phyloP scores from a whole-genome alignment of 495 filamentous ascomycete genomes.

The Penicillium crystallinum region DNA sequence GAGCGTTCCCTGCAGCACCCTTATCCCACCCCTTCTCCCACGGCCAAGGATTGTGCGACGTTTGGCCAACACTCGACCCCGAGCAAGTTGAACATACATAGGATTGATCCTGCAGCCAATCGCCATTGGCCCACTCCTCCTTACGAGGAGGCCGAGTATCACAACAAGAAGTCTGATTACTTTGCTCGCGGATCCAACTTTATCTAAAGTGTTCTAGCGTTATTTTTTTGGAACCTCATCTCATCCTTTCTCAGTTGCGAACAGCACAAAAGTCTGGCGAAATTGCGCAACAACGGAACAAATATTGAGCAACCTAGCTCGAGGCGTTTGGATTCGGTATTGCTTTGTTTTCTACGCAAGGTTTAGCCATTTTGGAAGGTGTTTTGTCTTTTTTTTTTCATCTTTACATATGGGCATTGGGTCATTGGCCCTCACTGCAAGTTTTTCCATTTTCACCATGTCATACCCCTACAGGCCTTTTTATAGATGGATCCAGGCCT shows the following conservation, averaged over 20 bases:
- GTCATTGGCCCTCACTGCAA: conserved; percentile 12
- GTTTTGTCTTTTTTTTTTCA: conserved; percentile 17
- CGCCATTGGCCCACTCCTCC: conserved; percentile 96
- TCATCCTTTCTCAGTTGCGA: conserved; percentile 15
- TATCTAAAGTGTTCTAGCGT: conserved; percentile 31
- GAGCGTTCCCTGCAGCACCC: conserved; percentile 61
- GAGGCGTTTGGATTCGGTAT: conserved; percentile 35
- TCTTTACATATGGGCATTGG: conserved; percentile 11
- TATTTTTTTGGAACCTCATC: conserved; percentile 9
- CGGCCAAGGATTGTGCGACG: conserved; percentile 71
- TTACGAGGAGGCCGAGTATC: conserved; percentile 87
- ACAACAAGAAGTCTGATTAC: conserved; percentile 68
- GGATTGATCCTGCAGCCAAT: conserved; percentile 51
- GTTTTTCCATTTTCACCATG: conserved; percentile 20
- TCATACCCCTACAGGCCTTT: conserved; percentile 43
- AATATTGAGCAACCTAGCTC: conserved; percentile 17
- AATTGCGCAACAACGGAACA: conserved; percentile 24
- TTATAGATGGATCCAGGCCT: conserved; percentile 41
- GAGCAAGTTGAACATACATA: conserved; percentile 55
- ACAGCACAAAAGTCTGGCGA: conserved; percentile 24
- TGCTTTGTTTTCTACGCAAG: conserved; percentile 23
- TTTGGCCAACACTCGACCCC: conserved; percentile 51
- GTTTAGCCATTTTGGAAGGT: conserved; percentile 17
- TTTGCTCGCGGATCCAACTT: conserved; percentile 57
- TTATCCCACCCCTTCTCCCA: conserved; percentile 89